Percentiles rank a stretch among this genome's conserved stretches.
Conservation (phyloP, 2,329 filamentous ascomycete genomes). For the Byssoonygena ceratinophila region DNA sequence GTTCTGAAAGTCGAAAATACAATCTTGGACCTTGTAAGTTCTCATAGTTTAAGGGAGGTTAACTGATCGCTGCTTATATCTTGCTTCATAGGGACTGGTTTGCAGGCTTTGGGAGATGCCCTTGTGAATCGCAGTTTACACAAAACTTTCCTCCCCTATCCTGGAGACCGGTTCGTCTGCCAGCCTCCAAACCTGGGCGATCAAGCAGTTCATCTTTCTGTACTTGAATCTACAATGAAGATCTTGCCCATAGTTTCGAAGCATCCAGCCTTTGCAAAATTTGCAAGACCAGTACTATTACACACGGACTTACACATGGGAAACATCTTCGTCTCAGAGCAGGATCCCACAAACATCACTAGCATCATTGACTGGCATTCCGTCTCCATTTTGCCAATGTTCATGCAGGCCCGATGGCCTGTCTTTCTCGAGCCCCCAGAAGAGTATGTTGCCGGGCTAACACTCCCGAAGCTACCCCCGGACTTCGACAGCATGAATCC, state of each 20-base stretch:
- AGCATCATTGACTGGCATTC: slow-evolving; percentile 46
- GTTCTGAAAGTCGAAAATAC: no score
- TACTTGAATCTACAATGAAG: not conserved
- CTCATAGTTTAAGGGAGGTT: no score
- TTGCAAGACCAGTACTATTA: not conserved
- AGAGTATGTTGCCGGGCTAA: slow-evolving; percentile 20
- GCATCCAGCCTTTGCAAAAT: not conserved
- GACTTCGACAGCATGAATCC: slow-evolving; percentile 18
- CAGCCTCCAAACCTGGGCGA: no score
- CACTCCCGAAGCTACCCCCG: slow-evolving; percentile 20
- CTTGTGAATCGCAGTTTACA: no score
- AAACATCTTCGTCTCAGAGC: slow-evolving; percentile 74
- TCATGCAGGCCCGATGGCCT: slow-evolving; percentile 10
- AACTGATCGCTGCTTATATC: no score
- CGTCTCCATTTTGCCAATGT: not conserved
- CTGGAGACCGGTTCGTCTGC: no score
- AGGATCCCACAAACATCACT: slow-evolving; percentile 63
- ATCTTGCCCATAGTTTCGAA: not conserved
- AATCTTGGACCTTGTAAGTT: no score
- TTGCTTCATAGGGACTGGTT: no score
- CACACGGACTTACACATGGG: slow-evolving; percentile 45
- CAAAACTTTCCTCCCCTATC: no score
- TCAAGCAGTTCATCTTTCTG: no score
- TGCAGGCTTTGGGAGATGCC: no score
- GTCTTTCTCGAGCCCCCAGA: slow-evolving; percentile 15